Conservation (phyloP, 106 monocot species). For the Gastrodia elata region DNA sequence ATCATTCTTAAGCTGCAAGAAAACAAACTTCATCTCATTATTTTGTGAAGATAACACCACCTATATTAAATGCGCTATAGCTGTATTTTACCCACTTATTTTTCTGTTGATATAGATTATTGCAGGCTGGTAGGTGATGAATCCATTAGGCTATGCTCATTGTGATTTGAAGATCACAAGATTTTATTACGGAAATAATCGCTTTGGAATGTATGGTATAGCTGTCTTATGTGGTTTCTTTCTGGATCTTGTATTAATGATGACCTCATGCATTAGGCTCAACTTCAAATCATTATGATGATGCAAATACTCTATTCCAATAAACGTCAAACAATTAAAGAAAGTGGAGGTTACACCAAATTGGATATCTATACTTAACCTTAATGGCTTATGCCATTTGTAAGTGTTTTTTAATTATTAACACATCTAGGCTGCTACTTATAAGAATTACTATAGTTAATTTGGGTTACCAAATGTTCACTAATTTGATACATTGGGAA, state of each 20-base stretch:
- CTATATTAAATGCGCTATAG: not conserved
- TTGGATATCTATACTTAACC: not conserved
- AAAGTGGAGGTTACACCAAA: not conserved
- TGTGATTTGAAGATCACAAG: not conserved
- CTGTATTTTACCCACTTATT: not conserved
- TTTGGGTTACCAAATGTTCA: no score
- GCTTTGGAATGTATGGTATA: not conserved
- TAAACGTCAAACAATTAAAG: not conserved
- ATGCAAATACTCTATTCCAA: not conserved
- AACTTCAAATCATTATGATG: not conserved
- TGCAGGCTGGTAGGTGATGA: not conserved
- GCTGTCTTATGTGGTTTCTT: not conserved
- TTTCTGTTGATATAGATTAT: not conserved
- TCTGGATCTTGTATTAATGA: not conserved
- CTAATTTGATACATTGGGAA: no score
- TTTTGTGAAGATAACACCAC: not conserved
- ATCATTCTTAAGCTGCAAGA: not conserved
- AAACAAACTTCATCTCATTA: not conserved
- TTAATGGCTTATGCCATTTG: not conserved
- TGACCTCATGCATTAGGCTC: not conserved
- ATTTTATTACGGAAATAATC: not conserved
- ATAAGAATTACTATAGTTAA: not conserved
- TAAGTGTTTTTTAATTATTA: not conserved
- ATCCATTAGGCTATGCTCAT: not conserved
- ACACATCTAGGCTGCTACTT: not conserved